Percentiles rank a stretch among this genome's conserved stretches.
These are phyloP conservation scores for Murraya paniculata DNA, from an alignment of 345 rosid genomes.

Conservation along the genomic window DNA sequence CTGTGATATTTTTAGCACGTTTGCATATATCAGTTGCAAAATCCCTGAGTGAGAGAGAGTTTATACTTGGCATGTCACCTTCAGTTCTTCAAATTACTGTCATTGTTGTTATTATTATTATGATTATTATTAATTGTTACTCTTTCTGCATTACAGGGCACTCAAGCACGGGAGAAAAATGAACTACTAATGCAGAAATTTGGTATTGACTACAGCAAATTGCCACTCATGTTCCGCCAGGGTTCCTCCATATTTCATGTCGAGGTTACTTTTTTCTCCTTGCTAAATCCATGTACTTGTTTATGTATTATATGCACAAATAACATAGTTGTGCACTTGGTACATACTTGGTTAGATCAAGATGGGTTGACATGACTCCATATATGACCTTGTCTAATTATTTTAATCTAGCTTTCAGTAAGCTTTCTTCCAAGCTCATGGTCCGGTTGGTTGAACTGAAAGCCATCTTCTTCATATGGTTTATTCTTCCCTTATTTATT, in stretches of 20 bases:
- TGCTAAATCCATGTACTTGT: neutral
- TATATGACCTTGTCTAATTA: neutral
- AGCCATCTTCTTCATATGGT: neutral
- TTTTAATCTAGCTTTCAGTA: neutral
- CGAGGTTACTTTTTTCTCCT: constrained; percentile 27
- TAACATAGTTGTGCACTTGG: neutral
- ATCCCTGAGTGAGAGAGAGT: neutral
- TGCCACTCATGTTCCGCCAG: constrained; percentile 63
- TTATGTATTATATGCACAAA: neutral
- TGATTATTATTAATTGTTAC: neutral
- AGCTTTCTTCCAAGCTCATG: neutral
- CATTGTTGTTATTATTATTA: neutral
- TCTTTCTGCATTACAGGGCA: constrained; percentile 48
- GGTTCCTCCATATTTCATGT: constrained; percentile 67
- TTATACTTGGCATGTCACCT: neutral
- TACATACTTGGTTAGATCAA: neutral
- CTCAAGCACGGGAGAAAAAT: constrained; percentile 77
- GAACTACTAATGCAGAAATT: constrained; percentile 60
- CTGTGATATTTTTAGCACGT: neutral
- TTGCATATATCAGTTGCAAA: neutral
- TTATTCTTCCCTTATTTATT: neutral
- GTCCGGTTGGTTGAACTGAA: neutral
- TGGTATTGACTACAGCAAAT: constrained; percentile 56
- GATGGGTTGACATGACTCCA: neutral
- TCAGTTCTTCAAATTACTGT: neutral